Evolutionary conservation across 345 rosid genomes (phyloP), one percentile per base, ranked within the genome.

Genomic region (Gossypium ekmanianum): DNA sequence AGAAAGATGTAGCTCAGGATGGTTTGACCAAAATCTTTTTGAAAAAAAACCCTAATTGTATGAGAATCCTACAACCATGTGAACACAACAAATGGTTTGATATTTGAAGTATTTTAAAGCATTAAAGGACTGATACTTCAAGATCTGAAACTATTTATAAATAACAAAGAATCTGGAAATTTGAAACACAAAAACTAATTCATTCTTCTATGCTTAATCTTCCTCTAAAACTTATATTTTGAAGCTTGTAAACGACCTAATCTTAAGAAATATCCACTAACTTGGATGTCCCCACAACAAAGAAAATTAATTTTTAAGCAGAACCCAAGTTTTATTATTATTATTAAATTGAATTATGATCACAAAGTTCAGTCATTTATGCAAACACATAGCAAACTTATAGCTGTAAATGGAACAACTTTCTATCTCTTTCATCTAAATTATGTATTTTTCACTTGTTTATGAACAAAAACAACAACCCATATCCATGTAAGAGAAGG

Each of bases 21-120:
- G 13, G 1, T 16, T 51, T 69, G 73, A 16, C 24, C 45, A 3
- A 51, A 50, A 17, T 34, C 41, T 5, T 34, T 2, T 4, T 0
- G 0, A 34, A 34, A 34, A 34, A 5, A 34, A 34, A 0, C 41
- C 41, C 11, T 2, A 67, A 11, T 14, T 61, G 41, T 61, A 55
- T 4, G 58, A 55, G 58, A 55, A 55, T 55, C 66, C 44, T 29
- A 61, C 67, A 62, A 7, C 67, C 67, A 62, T 34, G 67, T 34
- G 47, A 62, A 29, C 20, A 34, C 12, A 62, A 34, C 34, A 34
- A 29, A 10, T 16, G 44, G 29, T 27, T 17, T 34, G 26, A 41
- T 18, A n/a, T 10, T 12, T 17, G 4, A 10, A 3, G 16, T 43
- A 63, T 48, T 68, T 14, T 7, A 26, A 50, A 26, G 22, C 13